Evolutionary conservation across 2,329 filamentous ascomycete species (phyloP).

Genomic region (Penicillium palitans): DNA sequence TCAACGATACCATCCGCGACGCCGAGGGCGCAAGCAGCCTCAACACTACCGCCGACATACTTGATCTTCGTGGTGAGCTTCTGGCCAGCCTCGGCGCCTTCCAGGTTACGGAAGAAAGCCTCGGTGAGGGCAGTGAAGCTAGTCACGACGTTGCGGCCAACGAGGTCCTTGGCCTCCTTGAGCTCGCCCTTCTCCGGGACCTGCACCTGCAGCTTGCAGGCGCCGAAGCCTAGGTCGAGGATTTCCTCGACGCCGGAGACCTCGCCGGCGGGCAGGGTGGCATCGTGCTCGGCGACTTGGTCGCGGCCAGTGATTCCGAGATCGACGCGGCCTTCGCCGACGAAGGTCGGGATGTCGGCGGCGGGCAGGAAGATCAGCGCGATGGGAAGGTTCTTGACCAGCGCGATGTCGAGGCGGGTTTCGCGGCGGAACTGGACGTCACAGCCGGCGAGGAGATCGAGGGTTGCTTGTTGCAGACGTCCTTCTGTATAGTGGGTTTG

Average conservation of each 20-base stretch:
- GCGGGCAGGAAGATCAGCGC: conserved; percentile 96
- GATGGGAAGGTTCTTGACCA: conserved; percentile 95
- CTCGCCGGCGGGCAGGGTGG: conserved; percentile 44
- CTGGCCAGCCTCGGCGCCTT: conserved; percentile 46
- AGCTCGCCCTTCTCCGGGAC: conserved; percentile 82
- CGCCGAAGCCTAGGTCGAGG: conserved; percentile 85
- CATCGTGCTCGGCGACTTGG: conserved; percentile 88
- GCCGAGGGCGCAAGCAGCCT: conserved; percentile 91
- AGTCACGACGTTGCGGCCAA: conserved; percentile 92
- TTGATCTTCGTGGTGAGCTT: conserved; percentile 79
- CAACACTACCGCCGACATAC: conserved; percentile 93
- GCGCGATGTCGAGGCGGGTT: conserved; percentile 91
- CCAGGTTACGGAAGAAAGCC: conserved; percentile 80
- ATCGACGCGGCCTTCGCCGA: conserved; percentile 90
- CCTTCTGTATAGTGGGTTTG: conserved; percentile 65
- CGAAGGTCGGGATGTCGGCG: conserved; percentile 95
- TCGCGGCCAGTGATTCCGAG: conserved; percentile 93
- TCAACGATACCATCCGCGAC: conserved; percentile 97
- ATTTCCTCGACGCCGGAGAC: conserved; percentile 73
- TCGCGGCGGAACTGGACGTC: conserved; percentile 97
- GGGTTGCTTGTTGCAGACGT: conserved; percentile 79
- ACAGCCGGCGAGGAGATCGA: conserved; percentile 88
- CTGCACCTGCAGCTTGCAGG: conserved; percentile 94
- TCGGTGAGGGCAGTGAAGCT: conserved; percentile 86
- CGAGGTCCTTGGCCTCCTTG: conserved; percentile 68